Evolutionary conservation across 768 basidiomycete species (phyloP), one percentile per base, ranked within the genome.

Genomic region (Tylopilus plumbeoviolaceoides): DNA sequence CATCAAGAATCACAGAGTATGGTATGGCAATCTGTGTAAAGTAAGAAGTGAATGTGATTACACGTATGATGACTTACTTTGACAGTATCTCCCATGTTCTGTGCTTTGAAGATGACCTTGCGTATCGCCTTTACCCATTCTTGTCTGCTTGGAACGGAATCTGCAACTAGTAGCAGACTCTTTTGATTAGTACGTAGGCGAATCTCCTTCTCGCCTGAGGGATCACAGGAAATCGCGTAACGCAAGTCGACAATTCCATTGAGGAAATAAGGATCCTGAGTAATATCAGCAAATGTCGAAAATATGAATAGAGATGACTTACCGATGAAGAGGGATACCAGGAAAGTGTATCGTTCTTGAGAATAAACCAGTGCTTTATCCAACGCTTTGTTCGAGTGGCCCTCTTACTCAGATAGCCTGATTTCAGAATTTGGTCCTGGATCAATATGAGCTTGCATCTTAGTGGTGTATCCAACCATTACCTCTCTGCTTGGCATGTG

Each of bases 271-370:
- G 95, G 95, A 62, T 99, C 94, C 93, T 95, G 55, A 23, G 27
- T 14, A 27, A 45, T 18, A 40, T 46, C 38, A 59, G 49, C 11
- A 50, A 48, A 54, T 40, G 41, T 36, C 42, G 47, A 44, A 39
- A 47, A 25, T 40, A 54, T 44, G 39, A 23, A 46, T 20, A 36
- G 21, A 36, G 23, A 21, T 10, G 41, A 67, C 76, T 73, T 70
- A 93, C 94, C 51, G 91, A 85, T 51, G 94, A 92, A 7, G 90
- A 91, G 57, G 92, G 89, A 68, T 91, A 98, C 97, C 97, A 99
- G 17, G 92, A 94, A 25, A 99, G 75, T 1, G 92, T 91, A 63
- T 95, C 93, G 56, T 98, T 95, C 80, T 91, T 94, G 45, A 99
- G 78, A 2, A 95, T 81, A 61, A 98, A 95, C 97, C 97, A 98